Conservation (phyloP, 2,329 filamentous ascomycete species). For the Fusarium sp. region DNA sequence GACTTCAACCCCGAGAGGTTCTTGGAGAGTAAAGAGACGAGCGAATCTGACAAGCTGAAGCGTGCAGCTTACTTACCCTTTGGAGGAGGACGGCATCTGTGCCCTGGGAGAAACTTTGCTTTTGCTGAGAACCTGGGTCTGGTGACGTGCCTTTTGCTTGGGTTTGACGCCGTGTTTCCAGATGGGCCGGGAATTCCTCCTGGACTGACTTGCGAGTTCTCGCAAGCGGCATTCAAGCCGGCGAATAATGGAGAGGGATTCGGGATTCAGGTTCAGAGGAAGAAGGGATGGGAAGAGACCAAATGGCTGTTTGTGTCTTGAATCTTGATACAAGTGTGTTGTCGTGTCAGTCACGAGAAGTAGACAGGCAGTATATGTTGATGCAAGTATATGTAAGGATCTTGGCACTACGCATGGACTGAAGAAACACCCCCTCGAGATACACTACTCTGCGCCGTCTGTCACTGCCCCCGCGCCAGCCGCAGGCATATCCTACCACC, state of each 20-base stretch:
- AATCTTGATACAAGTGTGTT: too few species aligned
- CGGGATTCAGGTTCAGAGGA: slow-evolving; percentile 20
- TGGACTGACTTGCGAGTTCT: not conserved
- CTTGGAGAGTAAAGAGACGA: slow-evolving; percentile 19
- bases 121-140: slow-evolving; percentile 31
- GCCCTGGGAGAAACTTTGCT: slow-evolving; percentile 27
- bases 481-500: too few species aligned
- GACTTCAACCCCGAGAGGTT: slow-evolving; percentile 25
- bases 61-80: slow-evolving; percentile 20
- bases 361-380: too few species aligned
- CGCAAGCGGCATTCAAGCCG: slow-evolving; percentile 19
- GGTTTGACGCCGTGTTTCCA: slow-evolving; percentile 12
- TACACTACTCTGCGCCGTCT: too few species aligned
- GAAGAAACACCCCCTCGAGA: rapidly evolving
- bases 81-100: slow-evolving; percentile 23
- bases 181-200: not conserved
- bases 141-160: slow-evolving; percentile 21
- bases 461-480: too few species aligned
- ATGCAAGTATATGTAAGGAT: too few species aligned
- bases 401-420: not conserved
- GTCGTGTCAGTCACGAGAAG: too few species aligned
- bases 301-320: slow-evolving; percentile 20
- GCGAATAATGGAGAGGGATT: slow-evolving; percentile 13
- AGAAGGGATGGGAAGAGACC: slow-evolving; percentile 14
- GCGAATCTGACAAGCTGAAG: slow-evolving; percentile 8